These are phyloP conservation scores for Aspergillus terreus DNA, from an alignment of 2,329 filamentous ascomycete species.

Conservation along the genomic window DNA sequence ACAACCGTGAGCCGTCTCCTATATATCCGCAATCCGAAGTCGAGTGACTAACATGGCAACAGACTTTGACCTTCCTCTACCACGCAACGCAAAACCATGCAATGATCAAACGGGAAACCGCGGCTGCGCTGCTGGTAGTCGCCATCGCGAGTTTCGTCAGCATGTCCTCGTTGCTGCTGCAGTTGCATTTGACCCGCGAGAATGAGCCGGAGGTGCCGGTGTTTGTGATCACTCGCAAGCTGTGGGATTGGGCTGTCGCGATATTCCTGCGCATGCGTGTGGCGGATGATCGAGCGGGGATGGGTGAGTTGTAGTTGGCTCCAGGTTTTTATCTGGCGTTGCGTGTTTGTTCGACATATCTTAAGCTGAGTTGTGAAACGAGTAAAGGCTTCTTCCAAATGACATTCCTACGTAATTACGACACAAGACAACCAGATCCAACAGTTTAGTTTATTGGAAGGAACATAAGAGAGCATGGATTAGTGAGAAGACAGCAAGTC, in stretches of 20 bases:
- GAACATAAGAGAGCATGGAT: not conserved
- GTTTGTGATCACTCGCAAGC: slow-evolving; percentile 46
- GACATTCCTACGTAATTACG: too few relatives aligned
- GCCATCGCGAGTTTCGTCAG: slow-evolving; percentile 72
- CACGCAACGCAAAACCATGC: slow-evolving; percentile 75
- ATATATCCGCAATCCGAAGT: not conserved
- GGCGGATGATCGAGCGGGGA: slow-evolving; percentile 21
- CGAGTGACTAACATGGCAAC: not conserved
- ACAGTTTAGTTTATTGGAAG: not conserved
- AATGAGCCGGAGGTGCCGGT: slow-evolving; percentile 61
- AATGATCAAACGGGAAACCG: slow-evolving; percentile 74
- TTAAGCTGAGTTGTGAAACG: too few relatives aligned
- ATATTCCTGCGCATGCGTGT: slow-evolving; percentile 35
- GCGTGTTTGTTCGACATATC: too few relatives aligned
- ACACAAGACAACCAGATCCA: not conserved
- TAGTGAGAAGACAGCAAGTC: not conserved
- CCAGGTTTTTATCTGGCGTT: too few relatives aligned
- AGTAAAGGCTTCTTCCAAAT: too few relatives aligned
- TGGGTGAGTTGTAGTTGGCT: slow-evolving; percentile 20
- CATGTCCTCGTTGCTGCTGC: slow-evolving; percentile 65
- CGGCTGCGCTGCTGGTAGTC: slow-evolving; percentile 72
- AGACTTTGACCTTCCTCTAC: slow-evolving; percentile 71
- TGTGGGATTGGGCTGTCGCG: slow-evolving; percentile 36
- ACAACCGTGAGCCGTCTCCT: slow-evolving; percentile 55
- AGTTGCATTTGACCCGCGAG: slow-evolving; percentile 61